A percentile compares a stretch with the other conserved stretches of the same genome.
These are phyloP conservation scores for Gynostemma pentaphyllum DNA, from an alignment of 306 rosid species.

Conservation along the genomic window DNA sequence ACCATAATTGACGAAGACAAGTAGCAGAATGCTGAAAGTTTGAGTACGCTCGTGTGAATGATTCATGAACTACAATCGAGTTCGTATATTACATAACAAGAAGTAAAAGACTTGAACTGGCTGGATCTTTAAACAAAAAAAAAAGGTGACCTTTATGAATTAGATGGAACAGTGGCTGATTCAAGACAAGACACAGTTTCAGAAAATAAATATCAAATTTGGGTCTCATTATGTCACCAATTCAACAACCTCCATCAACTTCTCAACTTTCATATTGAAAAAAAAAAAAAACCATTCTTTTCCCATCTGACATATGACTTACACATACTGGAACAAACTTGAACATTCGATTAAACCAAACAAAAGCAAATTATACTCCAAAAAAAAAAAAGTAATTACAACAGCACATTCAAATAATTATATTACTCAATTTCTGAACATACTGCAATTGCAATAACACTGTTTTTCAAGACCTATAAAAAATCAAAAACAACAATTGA, in stretches of 20 bases:
- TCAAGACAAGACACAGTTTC: not conserved
- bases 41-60: not conserved
- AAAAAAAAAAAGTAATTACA: not conserved
- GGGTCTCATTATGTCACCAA: not conserved
- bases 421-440: not conserved
- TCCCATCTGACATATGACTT: not conserved
- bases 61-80: not conserved
- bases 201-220: not conserved
- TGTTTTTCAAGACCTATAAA: not conserved
- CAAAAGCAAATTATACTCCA: not conserved
- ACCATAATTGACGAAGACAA: not conserved
- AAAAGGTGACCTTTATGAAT: not conserved
- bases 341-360: not conserved
- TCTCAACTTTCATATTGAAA: not conserved
- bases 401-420: slow-evolving; percentile 4
- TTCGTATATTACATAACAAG: not conserved
- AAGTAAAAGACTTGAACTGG: not conserved
- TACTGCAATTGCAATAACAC: not conserved
- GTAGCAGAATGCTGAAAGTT: not conserved
- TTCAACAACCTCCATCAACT: not conserved
- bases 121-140: not conserved
- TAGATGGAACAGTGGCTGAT: not conserved
- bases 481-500: not conserved
- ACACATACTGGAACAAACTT: not conserved
- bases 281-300: not conserved